phyloP scores from a whole-genome alignment of 2,329 filamentous ascomycete species.

The Apiospora saccharicola region DNA sequence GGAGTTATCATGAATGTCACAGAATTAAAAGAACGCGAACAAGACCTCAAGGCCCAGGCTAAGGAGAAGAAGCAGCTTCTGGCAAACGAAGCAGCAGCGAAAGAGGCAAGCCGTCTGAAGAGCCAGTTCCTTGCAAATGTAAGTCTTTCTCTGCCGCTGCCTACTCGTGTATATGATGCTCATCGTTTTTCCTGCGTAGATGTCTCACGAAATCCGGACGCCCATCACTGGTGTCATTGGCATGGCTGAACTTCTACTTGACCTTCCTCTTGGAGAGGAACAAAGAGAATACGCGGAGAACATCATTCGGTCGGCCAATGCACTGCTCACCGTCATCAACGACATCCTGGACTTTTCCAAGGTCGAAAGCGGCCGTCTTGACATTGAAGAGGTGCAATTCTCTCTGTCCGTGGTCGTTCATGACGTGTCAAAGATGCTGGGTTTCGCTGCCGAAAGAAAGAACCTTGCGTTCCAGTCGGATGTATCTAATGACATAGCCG shows the following conservation, averaged over 20 bases:
- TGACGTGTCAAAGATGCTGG: constrained; percentile 87
- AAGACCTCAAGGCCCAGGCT: constrained; percentile 68
- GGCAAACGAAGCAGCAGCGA: constrained; percentile 79
- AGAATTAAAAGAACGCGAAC: constrained; percentile 70
- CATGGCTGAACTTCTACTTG: constrained; percentile 77
- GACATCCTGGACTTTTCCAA: constrained; percentile 93
- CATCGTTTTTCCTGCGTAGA: constrained; percentile 48
- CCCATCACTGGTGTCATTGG: constrained; percentile 83
- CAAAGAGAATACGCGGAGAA: constrained; percentile 79
- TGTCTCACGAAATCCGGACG: constrained; percentile 82
- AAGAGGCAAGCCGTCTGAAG: constrained; percentile 82
- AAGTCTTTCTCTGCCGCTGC: constrained; percentile 29
- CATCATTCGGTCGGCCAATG: constrained; percentile 81
- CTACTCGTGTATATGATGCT: background rate
- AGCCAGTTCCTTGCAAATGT: constrained; percentile 78
- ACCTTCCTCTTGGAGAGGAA: constrained; percentile 72
- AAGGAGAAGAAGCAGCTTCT: constrained; percentile 74
- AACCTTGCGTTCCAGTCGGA: constrained; percentile 75
- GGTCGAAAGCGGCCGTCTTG: constrained; percentile 77
- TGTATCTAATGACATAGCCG: constrained; percentile 67
- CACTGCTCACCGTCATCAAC: constrained; percentile 86
- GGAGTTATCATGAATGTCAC: constrained; percentile 84
- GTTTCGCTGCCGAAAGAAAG: constrained; percentile 83
- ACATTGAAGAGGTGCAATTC: constrained; percentile 84
- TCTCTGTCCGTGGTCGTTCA: constrained; percentile 75